A percentile compares a stretch with the other conserved stretches of the same genome.
Conservation (phyloP, 345 rosid species). For the Heritiera littoralis region DNA sequence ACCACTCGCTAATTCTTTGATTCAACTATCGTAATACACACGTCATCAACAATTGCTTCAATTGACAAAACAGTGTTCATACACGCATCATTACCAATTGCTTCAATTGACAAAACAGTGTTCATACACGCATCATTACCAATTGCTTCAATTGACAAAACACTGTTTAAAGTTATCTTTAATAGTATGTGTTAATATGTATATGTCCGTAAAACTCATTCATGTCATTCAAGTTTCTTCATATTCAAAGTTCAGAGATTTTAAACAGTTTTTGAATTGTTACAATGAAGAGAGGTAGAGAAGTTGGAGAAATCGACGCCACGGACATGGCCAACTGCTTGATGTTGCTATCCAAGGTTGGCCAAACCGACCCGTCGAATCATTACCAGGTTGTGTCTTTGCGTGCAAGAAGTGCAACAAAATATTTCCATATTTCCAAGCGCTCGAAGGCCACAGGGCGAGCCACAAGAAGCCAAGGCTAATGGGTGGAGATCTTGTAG, state of each 20-base stretch:
- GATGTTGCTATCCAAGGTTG: conserved; percentile 70
- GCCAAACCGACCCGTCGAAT: conserved; percentile 25
- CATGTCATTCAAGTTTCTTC: neutral
- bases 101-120: no score
- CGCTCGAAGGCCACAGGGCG: conserved; percentile 89
- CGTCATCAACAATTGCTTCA: no score
- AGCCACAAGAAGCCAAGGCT: conserved; percentile 72
- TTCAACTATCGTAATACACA: no score
- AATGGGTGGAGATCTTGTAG: conserved; percentile 24
- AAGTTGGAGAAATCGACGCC: conserved; percentile 30
- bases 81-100: no score
- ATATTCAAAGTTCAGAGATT: neutral
- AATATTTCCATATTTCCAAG: conserved; percentile 78
- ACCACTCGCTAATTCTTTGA: no score
- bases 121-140: no score
- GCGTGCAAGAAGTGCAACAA: conserved; percentile 86
- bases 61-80: no score
- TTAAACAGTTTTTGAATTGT: neutral
- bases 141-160: no score
- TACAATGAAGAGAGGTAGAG: conserved; percentile 53
- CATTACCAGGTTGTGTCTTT: conserved; percentile 41
- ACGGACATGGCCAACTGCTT: conserved; percentile 57
- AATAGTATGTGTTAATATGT: neutral
- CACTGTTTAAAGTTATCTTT: no score
- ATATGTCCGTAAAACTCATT: neutral